Base-by-base conservation (phyloP, 345 rosid species). In the Iberis pinnata region DNA sequence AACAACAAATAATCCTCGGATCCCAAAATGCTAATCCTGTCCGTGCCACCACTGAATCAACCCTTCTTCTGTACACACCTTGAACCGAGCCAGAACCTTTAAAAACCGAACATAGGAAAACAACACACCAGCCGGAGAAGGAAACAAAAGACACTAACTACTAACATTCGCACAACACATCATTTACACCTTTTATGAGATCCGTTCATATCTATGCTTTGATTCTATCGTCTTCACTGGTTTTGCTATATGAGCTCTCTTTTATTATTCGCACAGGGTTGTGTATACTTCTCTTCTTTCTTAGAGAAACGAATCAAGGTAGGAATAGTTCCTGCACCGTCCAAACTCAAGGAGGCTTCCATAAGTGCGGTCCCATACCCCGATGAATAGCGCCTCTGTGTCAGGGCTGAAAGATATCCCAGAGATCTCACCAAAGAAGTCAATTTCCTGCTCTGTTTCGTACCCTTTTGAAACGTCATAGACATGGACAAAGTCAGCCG, bases 361-460 rank as follows among this genome's bases (percentile, higher is more conserved):
- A 24, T 86, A 86, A 18, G 88, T 83, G 11, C 95, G 85, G 69
- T 86, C 95, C 86, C 90, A 83, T 46, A 86, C 84, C 10, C 95
- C 95, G 9, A 86, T 60, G 38, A 76, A 86, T 13, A 86, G 90
- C 9, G 88, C 73, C 47, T 86, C 95, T 2, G 90, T 75, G 65
- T 83, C 90, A 0, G 95, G 90, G 52, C 95, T 86, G 64, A 77
- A 86, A 10, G 95, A 78, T 52, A 86, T 73, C 18, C 95, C 95
- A 0, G 95, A 83, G 56, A 86, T 83, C 74, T 86, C 95, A 3
- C 95, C 95, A 8, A 86, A 86, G 56, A 86, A 80, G 64, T 86
- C 95, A 0, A 86, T 80, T 43, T 82, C 90, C 68, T 83, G 95
- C 73, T 83, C 90, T 46, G 66, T 33, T 46, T 75, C 78, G 18